phyloP scores from a whole-genome alignment of 2,329 filamentous ascomycete genomes.

The Paecilomyces sp. region DNA sequence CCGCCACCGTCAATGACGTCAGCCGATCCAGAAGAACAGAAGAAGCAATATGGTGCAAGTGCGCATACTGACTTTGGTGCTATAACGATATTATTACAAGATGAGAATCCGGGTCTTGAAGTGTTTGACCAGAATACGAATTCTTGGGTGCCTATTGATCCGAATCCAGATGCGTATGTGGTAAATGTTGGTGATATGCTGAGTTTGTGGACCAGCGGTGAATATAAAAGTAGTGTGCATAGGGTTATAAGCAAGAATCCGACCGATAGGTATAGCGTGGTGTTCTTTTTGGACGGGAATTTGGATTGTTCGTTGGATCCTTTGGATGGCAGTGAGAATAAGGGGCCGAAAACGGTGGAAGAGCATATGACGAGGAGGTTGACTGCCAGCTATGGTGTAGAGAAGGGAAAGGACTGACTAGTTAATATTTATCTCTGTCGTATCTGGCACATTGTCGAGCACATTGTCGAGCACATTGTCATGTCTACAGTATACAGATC shows the following conservation, averaged over 20 bases:
- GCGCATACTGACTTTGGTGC: slow-evolving; percentile 53
- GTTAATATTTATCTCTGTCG: too few relatives aligned
- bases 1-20: slow-evolving; percentile 28
- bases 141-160: slow-evolving; percentile 41
- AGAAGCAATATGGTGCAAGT: slow-evolving; percentile 31
- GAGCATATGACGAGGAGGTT: neutral
- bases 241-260: slow-evolving; percentile 48
- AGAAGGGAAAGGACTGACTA: too few relatives aligned
- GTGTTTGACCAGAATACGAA: slow-evolving; percentile 40
- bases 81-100: slow-evolving; percentile 50
- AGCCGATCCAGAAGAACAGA: slow-evolving; percentile 6
- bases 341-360: neutral
- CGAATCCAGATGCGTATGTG: slow-evolving; percentile 41
- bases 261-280: slow-evolving; percentile 49
- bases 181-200: slow-evolving; percentile 49
- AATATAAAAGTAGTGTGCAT: slow-evolving; percentile 49
- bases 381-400: too few relatives aligned
- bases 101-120: slow-evolving; percentile 44
- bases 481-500: too few relatives aligned
- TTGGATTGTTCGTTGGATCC: slow-evolving; percentile 29
- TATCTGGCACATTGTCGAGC: too few relatives aligned
- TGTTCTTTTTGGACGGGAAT: slow-evolving; percentile 52
- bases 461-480: too few relatives aligned
- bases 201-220: slow-evolving; percentile 44
- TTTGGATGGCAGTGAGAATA: neutral